Conservation (phyloP, 805 yeast species). For the Yarrowia keelungensis region DNA sequence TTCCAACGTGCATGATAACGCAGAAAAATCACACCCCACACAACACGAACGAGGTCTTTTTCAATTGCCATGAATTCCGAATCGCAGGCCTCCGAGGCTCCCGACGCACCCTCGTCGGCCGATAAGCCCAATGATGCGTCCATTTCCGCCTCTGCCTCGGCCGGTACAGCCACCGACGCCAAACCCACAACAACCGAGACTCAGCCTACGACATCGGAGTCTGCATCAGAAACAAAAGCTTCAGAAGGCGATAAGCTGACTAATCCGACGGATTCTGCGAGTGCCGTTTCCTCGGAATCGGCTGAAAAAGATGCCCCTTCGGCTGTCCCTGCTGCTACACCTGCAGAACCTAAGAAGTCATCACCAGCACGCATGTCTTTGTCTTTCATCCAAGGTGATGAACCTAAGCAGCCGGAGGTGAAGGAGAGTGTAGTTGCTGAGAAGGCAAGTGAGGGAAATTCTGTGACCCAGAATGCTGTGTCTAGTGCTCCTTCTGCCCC, state of each 20-base stretch:
- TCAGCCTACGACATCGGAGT: slow-evolving; percentile 1
- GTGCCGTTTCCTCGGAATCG: no score
- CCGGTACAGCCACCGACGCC: neutral
- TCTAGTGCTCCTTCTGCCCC: neutral
- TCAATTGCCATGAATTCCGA: slow-evolving; percentile 22
- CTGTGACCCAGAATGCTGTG: neutral
- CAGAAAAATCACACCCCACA: slow-evolving; percentile 32
- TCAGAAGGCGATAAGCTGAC: no score
- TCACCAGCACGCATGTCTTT: slow-evolving; percentile 41
- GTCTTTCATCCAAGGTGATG: slow-evolving; percentile 16
- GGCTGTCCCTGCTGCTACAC: neutral
- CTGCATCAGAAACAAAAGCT: neutral
- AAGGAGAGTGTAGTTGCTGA: neutral
- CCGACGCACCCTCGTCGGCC: neutral
- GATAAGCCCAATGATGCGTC: slow-evolving; percentile 9
- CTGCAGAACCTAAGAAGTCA: slow-evolving; percentile 6
- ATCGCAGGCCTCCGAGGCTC: neutral
- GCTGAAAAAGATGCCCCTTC: neutral
- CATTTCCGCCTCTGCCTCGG: neutral
- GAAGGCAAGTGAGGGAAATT: neutral
- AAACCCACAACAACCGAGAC: neutral
- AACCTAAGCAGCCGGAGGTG: slow-evolving; percentile 1
- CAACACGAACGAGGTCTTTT: neutral
- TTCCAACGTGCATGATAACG: slow-evolving; percentile 31
- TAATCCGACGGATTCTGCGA: no score